Evolutionary conservation across 148 eudicot species (phyloP), one percentile per base, ranked within the genome.

Genomic region (Rhododendron ovatum): DNA sequence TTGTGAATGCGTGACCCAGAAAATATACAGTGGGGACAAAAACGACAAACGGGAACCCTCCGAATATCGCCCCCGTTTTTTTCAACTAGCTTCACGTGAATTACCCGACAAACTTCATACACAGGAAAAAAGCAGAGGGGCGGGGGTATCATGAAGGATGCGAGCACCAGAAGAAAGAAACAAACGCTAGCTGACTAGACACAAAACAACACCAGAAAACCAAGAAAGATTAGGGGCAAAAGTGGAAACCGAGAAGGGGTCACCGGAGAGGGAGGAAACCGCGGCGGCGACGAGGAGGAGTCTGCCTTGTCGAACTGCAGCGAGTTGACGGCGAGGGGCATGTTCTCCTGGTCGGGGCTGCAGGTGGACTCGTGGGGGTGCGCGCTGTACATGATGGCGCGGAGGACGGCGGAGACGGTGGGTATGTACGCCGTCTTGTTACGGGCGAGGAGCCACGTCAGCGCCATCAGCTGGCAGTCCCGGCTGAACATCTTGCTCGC

Each of bases 271-370:
- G 78, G 41, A 53, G 35, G 45, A 41, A 41, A 41, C 45, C 45
- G 45, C 8, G 45, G 45, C 45, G 45, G 45, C 45, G 45, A 41
- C 1, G 45, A 37, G 11, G 87, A 35, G 11, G 91, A 63, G 14
- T 88, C 88, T 71, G 90, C 53, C 63, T 87, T 90, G 0, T 90
- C 90, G 41, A 96, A 95, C 92, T 94, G 98, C 2, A 96, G 94
- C 0, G 99, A 96, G 63, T 96, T 98, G 18, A 96, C 98, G 84
- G 99, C 99, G 28, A 96, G 89, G 39, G 99, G 99, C 99, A 96
- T 96, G 95, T 96, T 95, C 86, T 96, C 99, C 85, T 96, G 98
- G 87, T 96, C 99, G 1, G 99, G 99, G 85, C 96, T 94, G 88
- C 99, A 96, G 37, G 78, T 94, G 80, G 90, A 80, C 69, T 91